Evolutionary conservation across 768 basidiomycete species (phyloP), one percentile per base, ranked within the genome.

Genomic region (Leccinum uliginosum): DNA sequence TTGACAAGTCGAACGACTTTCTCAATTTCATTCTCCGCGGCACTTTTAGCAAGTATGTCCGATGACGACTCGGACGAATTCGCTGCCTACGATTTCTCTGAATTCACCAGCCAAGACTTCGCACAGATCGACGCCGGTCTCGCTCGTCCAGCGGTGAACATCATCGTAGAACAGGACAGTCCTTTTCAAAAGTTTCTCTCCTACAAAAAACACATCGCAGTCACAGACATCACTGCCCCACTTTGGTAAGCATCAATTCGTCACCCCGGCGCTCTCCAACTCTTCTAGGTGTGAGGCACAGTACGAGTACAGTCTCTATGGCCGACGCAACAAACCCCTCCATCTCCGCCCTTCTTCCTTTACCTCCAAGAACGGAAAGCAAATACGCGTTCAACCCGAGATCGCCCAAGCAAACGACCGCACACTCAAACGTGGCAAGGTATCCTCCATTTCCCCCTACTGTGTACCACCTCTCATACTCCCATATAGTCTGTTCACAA

Each of bases 251-350:
- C 56, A 3, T 10, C 12, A 19, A 19, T 23, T 32, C 10, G 21
- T 9, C 29, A 26, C 11, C 7, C 7, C 4, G 17, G 10, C 38
- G 38, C 34, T 9, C n/a, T 8, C 4, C 46, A 19, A 1, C 14
- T 27, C 48, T 29, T 21, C 54, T 34, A 90, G 89, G 89, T 91
- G 89, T 64, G 89, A 90, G 65, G 79, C 89, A 6, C 87, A 90
- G 66, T 84, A 82, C 66, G 87, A 91, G 61, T 91, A 91, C 64
- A 82, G 87, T 3, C 74, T 91, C 40, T 80, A 82, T 29, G 85
- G 86, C 57, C 74, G 73, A 56, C 77, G 87, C 21, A 71, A 75
- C 45, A 76, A 69, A 45, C 81, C 78, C 17, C 59, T 87, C 1
- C 71, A 73, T 19, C 56, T 70, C 10, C 79, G 89, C 19, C 88